Conservation (phyloP, 306 rosid species). For the Begonia peltatifolia region DNA sequence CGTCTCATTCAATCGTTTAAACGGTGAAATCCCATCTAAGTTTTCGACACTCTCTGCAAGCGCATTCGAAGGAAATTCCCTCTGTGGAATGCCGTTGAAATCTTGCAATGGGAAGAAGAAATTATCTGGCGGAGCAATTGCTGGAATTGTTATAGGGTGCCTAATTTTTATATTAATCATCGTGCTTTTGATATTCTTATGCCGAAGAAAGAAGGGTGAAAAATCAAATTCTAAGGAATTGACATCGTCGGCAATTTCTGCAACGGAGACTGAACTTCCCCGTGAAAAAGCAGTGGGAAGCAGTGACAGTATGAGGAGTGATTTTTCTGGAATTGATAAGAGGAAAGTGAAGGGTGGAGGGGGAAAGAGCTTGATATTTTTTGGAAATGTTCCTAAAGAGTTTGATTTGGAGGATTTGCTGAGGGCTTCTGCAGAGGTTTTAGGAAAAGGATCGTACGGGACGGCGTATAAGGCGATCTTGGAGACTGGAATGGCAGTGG, state of each 20-base stretch:
- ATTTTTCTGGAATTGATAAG: slow-evolving; percentile 13
- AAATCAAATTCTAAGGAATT: slow-evolving; percentile 10
- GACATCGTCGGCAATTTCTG: not conserved
- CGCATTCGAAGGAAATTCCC: slow-evolving; percentile 47
- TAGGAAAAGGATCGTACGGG: slow-evolving; percentile 53
- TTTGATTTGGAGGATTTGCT: slow-evolving; percentile 80
- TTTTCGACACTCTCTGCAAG: slow-evolving; percentile 21
- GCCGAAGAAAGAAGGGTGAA: slow-evolving; percentile 15
- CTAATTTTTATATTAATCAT: slow-evolving; percentile 24
- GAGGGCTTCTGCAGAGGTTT: slow-evolving; percentile 54
- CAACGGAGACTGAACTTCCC: not conserved
- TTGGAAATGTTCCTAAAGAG: slow-evolving; percentile 31
- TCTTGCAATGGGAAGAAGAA: slow-evolving; percentile 25
- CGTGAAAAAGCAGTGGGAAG: not conserved
- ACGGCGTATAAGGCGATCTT: slow-evolving; percentile 52
- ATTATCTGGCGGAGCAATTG: slow-evolving; percentile 68
- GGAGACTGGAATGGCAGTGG: slow-evolving; percentile 42
- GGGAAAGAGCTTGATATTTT: slow-evolving; percentile 45
- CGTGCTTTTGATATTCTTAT: slow-evolving; percentile 29
- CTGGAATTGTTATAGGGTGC: slow-evolving; percentile 66
- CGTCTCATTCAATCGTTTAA: slow-evolving; percentile 47
- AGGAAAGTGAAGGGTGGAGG: slow-evolving; percentile 12
- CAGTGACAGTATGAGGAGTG: slow-evolving; percentile 11
- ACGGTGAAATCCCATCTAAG: slow-evolving; percentile 40
- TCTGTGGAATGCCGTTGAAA: slow-evolving; percentile 66